Evolutionary conservation across 192 early-diverging fungal genomes (phyloP).

Genomic region (Coemansia sp.): DNA sequence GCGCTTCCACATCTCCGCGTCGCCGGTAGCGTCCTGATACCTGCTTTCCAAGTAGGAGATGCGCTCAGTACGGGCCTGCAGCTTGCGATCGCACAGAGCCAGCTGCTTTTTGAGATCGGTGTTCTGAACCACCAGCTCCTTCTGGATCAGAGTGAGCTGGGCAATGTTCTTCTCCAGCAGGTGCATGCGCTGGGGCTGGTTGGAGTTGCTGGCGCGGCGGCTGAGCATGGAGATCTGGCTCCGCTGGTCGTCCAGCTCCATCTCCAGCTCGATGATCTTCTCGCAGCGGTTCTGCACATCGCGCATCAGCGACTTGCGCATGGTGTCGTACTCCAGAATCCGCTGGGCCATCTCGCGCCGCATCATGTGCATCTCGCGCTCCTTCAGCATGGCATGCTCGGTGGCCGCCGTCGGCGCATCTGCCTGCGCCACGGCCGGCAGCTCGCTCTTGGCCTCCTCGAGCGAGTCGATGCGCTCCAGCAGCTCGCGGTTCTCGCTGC

Average conservation of each 20-base stretch:
- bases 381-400: constrained; percentile 46
- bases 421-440: constrained; percentile 20
- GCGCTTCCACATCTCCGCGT: constrained; percentile 72
- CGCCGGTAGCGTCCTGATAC: constrained; percentile 65
- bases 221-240: constrained; percentile 87
- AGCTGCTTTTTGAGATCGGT: constrained; percentile 92
- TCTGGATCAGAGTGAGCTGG: constrained; percentile 92
- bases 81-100: constrained; percentile 83
- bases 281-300: constrained; percentile 97
- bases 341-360: constrained; percentile 56
- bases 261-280: constrained; percentile 96
- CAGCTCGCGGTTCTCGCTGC: constrained; percentile 41
- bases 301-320: constrained; percentile 98
- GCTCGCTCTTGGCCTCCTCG: constrained; percentile 19
- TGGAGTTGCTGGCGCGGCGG: constrained; percentile 73
- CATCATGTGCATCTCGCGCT: constrained; percentile 51
- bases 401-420: constrained; percentile 35
- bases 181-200: constrained; percentile 95
- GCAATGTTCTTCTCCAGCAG: constrained; percentile 96
- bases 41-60: constrained; percentile 84
- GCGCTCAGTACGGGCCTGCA: constrained; percentile 87
- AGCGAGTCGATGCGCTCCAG: constrained; percentile 27
- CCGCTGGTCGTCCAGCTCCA: constrained; percentile 93
- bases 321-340: constrained; percentile 90
- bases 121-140: constrained; percentile 96